These are phyloP conservation scores for Thuidium tamariscinum DNA, from an alignment of 225 moss, liverwort and hornwort genomes.

Conservation along the genomic window DNA sequence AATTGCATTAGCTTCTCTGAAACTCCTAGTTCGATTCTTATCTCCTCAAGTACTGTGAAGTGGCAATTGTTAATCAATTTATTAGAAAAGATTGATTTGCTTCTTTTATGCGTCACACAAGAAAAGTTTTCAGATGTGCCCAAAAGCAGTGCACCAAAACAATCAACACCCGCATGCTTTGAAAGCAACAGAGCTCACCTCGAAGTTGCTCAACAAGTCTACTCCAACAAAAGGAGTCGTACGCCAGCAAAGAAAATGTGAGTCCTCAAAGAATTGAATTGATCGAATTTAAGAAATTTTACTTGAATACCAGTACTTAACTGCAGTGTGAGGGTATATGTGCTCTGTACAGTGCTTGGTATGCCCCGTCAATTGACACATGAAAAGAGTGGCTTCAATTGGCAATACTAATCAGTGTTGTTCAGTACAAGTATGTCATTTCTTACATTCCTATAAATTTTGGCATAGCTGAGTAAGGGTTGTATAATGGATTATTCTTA, in stretches of 20 bases:
- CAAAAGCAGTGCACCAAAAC: not conserved
- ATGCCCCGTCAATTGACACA: not conserved
- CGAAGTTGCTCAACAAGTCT: not conserved
- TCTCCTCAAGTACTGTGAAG: not conserved
- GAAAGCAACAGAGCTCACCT: not conserved
- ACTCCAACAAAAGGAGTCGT: not conserved
- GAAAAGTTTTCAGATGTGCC: not conserved
- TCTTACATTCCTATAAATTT: no score
- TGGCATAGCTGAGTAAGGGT: not conserved
- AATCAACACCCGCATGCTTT: not conserved
- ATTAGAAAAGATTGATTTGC: not conserved
- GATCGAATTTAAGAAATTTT: not conserved
- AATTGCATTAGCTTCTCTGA: not conserved
- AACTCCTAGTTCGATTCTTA: not conserved
- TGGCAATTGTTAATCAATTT: not conserved
- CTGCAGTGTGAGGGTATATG: not conserved
- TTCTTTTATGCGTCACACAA: not conserved
- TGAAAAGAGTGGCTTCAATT: not conserved
- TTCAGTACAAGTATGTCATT: not conserved
- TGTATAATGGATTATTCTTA: not conserved
- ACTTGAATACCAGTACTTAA: not conserved
- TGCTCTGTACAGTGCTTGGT: not conserved
- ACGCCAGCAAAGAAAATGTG: not conserved
- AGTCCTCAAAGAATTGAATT: not conserved
- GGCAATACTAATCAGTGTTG: not conserved